Percentiles rank a stretch among this genome's conserved stretches.
phyloP scores from a whole-genome alignment of 1,284 basidiomycete species.

The Puccinia novopanici region DNA sequence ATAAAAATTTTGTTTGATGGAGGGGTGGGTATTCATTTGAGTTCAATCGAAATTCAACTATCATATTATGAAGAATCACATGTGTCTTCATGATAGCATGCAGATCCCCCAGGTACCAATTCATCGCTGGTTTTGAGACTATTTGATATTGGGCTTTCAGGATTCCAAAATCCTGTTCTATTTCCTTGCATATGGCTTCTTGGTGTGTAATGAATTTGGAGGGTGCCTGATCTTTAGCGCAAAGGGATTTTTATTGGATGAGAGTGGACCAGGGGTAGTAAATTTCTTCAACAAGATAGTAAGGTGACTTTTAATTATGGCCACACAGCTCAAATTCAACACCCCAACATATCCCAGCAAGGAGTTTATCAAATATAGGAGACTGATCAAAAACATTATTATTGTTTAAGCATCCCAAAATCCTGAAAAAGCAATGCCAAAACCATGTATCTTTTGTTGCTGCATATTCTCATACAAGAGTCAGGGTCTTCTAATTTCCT shows the following conservation, averaged over 20 bases:
- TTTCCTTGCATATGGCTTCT: neutral
- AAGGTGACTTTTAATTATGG: slow-evolving; percentile 10
- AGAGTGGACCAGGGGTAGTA: slow-evolving; percentile 29
- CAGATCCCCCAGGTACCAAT: neutral
- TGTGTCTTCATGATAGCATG: slow-evolving; percentile 6
- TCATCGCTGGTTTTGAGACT: neutral
- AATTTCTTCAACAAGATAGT: slow-evolving; percentile 31
- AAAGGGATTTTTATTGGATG: neutral
- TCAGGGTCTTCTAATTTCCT: slow-evolving; percentile 21
- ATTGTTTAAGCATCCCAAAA: slow-evolving; percentile 23
- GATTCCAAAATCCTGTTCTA: neutral
- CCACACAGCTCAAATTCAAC: slow-evolving; percentile 19
- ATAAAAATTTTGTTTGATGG: too few relatives aligned
- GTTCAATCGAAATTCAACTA: too few relatives aligned
- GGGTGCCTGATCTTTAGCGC: neutral
- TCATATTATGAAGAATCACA: slow-evolving; percentile 8
- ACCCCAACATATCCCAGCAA: neutral
- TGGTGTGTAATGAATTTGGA: neutral
- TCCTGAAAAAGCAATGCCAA: slow-evolving; percentile 31
- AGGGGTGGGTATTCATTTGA: too few relatives aligned
- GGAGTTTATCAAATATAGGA: neutral
- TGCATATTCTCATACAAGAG: slow-evolving; percentile 10
- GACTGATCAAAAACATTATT: slow-evolving; percentile 6
- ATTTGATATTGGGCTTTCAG: neutral
- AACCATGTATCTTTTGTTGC: slow-evolving; percentile 4